Percentiles rank a stretch among this genome's conserved stretches.
phyloP scores from a whole-genome alignment of 805 yeast genomes.

The Candida jianshihensis region DNA sequence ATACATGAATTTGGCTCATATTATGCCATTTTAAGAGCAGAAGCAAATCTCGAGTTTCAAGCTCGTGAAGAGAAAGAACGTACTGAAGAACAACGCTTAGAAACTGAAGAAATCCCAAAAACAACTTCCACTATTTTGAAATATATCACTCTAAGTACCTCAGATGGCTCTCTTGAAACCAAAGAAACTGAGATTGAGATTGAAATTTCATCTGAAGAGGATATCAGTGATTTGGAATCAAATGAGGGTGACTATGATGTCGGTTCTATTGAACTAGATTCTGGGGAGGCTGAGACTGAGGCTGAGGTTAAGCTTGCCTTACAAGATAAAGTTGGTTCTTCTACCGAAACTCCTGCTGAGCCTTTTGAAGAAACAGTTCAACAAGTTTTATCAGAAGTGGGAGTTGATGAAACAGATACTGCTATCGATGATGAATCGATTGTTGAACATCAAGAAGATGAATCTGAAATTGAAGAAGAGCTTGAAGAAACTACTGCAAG shows the following conservation, averaged over 20 bases:
- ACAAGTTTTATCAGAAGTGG: constrained; percentile 1
- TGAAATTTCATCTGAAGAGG: constrained; percentile 10
- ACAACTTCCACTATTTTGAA: constrained; percentile 12
- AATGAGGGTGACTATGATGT: constrained; percentile 7
- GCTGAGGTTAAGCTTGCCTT: not conserved
- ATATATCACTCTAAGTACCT: constrained; percentile 5
- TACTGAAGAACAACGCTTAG: constrained; percentile 11
- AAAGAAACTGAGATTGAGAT: constrained; percentile 11
- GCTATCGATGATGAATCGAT: constrained; percentile 2
- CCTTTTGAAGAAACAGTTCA: constrained; percentile 4
- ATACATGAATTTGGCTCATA: constrained; percentile 57
- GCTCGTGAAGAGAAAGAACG: constrained; percentile 40
- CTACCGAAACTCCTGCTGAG: not conserved
- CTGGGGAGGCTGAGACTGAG: not conserved
- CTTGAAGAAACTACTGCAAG: constrained; percentile 3
- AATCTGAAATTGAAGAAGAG: constrained; percentile 5
- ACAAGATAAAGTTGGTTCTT: not conserved
- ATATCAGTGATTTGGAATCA: constrained; percentile 7
- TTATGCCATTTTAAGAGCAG: constrained; percentile 47
- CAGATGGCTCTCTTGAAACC: constrained; percentile 11
- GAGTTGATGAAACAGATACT: not conserved
- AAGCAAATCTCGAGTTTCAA: constrained; percentile 53
- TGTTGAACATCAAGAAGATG: constrained; percentile 3
- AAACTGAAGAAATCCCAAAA: constrained; percentile 12
- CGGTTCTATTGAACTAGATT: constrained; percentile 1